Base-by-base conservation (phyloP, 352 stramenopile species). In the Phytophthora sp. region DNA sequence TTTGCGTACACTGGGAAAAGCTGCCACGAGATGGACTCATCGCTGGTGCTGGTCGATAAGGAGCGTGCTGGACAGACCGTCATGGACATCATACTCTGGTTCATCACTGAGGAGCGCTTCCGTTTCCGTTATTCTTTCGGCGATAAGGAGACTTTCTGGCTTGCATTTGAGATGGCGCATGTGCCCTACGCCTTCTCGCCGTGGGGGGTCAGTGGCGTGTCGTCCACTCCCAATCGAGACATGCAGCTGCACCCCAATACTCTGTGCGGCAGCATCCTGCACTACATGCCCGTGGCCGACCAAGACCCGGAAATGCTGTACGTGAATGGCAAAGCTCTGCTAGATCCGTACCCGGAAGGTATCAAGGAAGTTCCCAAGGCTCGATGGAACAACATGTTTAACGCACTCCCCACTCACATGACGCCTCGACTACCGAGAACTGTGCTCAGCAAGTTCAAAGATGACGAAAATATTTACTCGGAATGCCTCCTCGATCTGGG, bases 381-480 rank as follows among this genome's bases (percentile, higher is more conserved):
- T 13, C 56, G 39, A 47, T 66, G 63, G 56, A 70, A 70, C 47
- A 70, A 70, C 31, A 70, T 70, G 61, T 69, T 65, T 16, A 70
- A 70, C 18, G 26, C 55, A 16, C 31, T 62, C 7, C 56, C 63
- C 13, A 66, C 63, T 7, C 56, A 71, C 39, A 71, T 71, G 56
- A 71, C 63, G 23, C 63, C 63, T 26, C 56, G 63, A 15, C 42
- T 41, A 49, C 57, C 56, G n/a, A 44, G 63, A 26, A 62, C 57
- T 27, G 56, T 36, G 1, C 46, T 66, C 6, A 49, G n/a, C 2
- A 31, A 38, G 21, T 51, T 64, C 13, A 46, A 36, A 26, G 54
- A 65, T 12, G 55, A 24, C 16, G 62, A 70, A 24, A 38, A 60
- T 15, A 53, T 70, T 33, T 70, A 55, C 39, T 70, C 63, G 20